Evolutionary conservation across 108 stramenopile genomes (phyloP).

Genomic region (Schizochytrium sp.): DNA sequence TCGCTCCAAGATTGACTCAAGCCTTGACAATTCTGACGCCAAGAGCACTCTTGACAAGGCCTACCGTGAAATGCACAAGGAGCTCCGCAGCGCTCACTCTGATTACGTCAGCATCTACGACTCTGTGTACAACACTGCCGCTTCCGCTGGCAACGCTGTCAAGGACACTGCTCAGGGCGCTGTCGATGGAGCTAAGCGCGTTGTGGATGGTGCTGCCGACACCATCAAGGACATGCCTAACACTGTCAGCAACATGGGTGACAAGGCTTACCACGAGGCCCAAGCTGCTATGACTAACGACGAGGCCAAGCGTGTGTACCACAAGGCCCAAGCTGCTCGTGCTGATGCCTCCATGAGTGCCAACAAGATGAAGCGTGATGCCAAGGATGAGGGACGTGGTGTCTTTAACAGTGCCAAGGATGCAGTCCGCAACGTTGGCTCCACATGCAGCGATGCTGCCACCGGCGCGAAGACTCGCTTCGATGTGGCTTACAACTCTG

Average conservation of each 20-base stretch:
- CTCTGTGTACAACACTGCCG: background rate
- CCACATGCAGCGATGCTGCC: slow-evolving; percentile 21
- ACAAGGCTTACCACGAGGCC: slow-evolving; percentile 39
- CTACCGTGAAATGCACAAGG: slow-evolving; percentile 52
- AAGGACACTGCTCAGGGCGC: background rate
- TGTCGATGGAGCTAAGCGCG: background rate
- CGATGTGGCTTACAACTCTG: slow-evolving; percentile 8
- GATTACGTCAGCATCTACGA: slow-evolving; percentile 46
- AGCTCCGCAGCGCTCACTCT: slow-evolving; percentile 29
- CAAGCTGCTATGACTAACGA: slow-evolving; percentile 5
- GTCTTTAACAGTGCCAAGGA: background rate
- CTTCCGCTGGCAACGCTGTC: background rate
- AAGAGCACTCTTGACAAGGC: slow-evolving; percentile 19
- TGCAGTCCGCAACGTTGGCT: background rate
- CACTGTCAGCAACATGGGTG: background rate
- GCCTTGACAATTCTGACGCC: background rate
- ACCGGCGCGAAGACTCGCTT: slow-evolving; percentile 7
- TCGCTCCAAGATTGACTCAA: background rate
- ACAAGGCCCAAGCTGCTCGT: slow-evolving; percentile 14
- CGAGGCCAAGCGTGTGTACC: slow-evolving; percentile 49
- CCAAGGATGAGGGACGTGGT: slow-evolving; percentile 36
- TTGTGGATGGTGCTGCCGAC: background rate
- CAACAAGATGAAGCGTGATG: slow-evolving; percentile 7
- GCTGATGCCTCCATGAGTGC: background rate
- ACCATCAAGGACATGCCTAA: background rate